These are phyloP conservation scores for Saccharomycopsis fodiens DNA, from an alignment of 805 yeast species.

Conservation along the genomic window DNA sequence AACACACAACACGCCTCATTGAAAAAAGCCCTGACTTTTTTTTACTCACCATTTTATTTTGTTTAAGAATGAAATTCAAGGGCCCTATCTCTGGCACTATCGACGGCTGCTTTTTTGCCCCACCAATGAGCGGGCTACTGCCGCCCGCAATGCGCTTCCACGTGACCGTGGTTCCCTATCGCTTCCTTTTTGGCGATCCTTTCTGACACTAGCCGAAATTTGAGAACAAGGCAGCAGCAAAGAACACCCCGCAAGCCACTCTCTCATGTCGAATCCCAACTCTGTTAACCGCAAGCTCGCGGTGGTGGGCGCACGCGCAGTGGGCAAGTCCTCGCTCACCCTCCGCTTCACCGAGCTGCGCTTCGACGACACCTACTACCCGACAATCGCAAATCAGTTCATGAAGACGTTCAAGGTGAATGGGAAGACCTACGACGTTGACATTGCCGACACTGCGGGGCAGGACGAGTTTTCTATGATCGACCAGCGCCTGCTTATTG, in stretches of 20 bases:
- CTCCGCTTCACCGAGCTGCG: constrained; percentile 83
- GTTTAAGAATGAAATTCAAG: too few relatives aligned
- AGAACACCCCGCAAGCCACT: too few relatives aligned
- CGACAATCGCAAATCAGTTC: constrained; percentile 84
- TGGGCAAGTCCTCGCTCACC: constrained; percentile 80
- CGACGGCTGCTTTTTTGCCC: too few relatives aligned
- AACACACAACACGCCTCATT: too few relatives aligned
- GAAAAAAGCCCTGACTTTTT: too few relatives aligned
- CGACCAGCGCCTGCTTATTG: constrained; percentile 70
- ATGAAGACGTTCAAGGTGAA: constrained; percentile 60
- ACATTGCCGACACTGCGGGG: constrained; percentile 88
- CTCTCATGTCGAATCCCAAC: constrained; percentile 8
- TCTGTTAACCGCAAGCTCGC: constrained; percentile 61
- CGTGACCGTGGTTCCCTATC: too few relatives aligned
- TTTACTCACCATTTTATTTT: too few relatives aligned
- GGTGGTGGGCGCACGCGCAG: constrained; percentile 81
- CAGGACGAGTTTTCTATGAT: constrained; percentile 83
- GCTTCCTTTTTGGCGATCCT: background rate
- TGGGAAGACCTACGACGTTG: constrained; percentile 71
- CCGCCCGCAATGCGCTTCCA: too few relatives aligned
- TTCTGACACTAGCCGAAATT: too few relatives aligned
- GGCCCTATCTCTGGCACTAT: too few relatives aligned
- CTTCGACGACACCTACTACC: constrained; percentile 83
- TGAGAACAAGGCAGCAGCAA: background rate
- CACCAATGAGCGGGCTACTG: too few relatives aligned